phyloP scores from a whole-genome alignment of 1,284 basidiomycete species.

The Coniferiporia sulphurascens region DNA sequence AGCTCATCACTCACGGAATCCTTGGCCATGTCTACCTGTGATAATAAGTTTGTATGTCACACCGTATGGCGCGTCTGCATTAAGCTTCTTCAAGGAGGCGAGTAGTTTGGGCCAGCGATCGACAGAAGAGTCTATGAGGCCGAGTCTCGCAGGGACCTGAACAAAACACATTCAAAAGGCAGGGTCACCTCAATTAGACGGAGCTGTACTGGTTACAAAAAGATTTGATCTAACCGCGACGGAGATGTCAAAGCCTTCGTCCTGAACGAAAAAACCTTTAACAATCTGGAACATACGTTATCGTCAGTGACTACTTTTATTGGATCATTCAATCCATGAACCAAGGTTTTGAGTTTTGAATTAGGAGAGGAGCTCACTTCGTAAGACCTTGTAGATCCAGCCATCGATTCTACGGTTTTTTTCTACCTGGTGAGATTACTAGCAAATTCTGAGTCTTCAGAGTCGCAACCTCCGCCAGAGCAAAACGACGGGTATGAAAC shows the following conservation, averaged over 20 bases:
- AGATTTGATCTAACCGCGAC: conserved; percentile 17
- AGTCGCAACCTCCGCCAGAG: no score
- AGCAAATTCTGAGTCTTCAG: no score
- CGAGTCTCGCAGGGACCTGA: conserved; percentile 61
- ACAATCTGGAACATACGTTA: conserved; percentile 26
- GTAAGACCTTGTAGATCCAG: no score
- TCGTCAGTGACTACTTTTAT: no score
- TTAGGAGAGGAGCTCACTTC: no score
- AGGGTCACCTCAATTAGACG: background rate
- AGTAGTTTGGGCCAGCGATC: conserved; percentile 52
- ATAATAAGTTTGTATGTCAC: conserved; percentile 60
- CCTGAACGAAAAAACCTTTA: conserved; percentile 36
- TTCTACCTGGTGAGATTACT: no score
- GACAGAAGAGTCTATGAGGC: conserved; percentile 47
- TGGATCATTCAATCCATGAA: no score
- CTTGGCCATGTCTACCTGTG: conserved; percentile 69
- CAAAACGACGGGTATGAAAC: no score
- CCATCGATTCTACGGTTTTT: no score
- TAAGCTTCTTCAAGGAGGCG: conserved; percentile 39
- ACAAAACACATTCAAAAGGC: background rate
- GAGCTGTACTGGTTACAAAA: no score
- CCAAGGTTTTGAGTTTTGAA: no score
- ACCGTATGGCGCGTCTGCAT: conserved; percentile 34
- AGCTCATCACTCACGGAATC: conserved; percentile 67
- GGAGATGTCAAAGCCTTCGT: conserved; percentile 23